Evolutionary conservation across 306 rosid genomes (phyloP).

Genomic region (Quercus robur): DNA sequence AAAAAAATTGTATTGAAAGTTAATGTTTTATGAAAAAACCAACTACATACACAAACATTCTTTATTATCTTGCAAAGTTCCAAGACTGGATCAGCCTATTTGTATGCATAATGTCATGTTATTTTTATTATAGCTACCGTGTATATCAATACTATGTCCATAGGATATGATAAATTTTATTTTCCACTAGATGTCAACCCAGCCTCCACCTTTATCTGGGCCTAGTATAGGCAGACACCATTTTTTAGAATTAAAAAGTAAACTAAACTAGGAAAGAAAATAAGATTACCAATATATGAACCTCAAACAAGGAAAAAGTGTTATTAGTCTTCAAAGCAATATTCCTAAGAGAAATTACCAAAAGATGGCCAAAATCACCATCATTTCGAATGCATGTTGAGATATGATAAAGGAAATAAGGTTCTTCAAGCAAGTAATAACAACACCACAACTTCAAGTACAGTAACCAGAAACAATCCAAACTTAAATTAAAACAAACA

Average conservation of each 20-base stretch:
- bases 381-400: neutral
- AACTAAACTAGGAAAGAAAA: neutral
- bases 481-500: neutral
- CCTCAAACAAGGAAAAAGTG: neutral
- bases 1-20: neutral
- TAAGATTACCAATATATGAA: conserved; percentile 4
- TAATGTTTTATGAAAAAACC: neutral
- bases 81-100: neutral
- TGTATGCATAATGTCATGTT: neutral
- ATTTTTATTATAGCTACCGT: neutral
- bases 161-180: neutral
- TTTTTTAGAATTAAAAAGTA: neutral
- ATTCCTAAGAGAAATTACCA: neutral
- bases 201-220: neutral
- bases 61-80: neutral
- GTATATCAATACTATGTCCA: neutral
- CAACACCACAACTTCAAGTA: conserved; percentile 14
- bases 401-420: neutral
- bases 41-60: neutral
- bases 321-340: neutral
- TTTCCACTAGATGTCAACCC: neutral
- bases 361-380: neutral
- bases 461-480: conserved; percentile 11
- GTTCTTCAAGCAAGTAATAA: conserved; percentile 13
- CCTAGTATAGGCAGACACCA: neutral